Evolutionary conservation across 306 rosid species (phyloP).

Genomic region (Trifolium fragiferum): DNA sequence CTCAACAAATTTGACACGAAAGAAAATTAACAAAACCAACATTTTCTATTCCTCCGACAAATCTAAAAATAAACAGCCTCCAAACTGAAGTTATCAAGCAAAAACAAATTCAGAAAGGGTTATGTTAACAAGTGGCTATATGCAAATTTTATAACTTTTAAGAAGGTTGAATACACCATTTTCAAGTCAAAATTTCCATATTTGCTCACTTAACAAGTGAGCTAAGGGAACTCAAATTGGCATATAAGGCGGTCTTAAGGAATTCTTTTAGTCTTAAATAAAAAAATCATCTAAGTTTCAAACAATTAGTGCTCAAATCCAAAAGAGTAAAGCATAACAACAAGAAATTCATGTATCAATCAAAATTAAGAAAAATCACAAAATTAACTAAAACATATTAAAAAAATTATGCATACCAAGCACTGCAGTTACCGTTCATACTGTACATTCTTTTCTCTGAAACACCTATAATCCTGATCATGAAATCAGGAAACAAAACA

Average conservation of each 20-base stretch:
- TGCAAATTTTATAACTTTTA: no score
- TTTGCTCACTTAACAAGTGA: no score
- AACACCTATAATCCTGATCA: conserved; percentile 50
- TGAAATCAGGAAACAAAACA: conserved; percentile 20
- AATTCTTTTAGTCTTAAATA: neutral
- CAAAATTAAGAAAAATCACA: neutral
- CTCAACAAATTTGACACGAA: neutral
- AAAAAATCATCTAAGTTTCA: no score
- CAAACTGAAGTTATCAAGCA: no score
- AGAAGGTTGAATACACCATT: no score
- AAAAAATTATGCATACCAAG: conserved; percentile 44
- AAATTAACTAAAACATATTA: neutral
- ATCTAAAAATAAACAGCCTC: neutral
- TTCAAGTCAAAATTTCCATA: no score
- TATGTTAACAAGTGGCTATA: no score
- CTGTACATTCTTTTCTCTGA: conserved; percentile 45
- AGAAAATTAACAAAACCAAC: neutral
- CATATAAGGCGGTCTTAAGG: neutral
- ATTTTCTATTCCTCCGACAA: neutral
- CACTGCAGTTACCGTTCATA: conserved; percentile 33
- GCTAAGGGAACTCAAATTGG: neutral
- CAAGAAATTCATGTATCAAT: neutral
- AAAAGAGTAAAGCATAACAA: neutral
- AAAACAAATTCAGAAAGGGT: no score
- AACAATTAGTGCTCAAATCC: neutral